Evolutionary conservation across 2,329 filamentous ascomycete genomes (phyloP).

Genomic region (Sphaerostilbella broomeana): DNA sequence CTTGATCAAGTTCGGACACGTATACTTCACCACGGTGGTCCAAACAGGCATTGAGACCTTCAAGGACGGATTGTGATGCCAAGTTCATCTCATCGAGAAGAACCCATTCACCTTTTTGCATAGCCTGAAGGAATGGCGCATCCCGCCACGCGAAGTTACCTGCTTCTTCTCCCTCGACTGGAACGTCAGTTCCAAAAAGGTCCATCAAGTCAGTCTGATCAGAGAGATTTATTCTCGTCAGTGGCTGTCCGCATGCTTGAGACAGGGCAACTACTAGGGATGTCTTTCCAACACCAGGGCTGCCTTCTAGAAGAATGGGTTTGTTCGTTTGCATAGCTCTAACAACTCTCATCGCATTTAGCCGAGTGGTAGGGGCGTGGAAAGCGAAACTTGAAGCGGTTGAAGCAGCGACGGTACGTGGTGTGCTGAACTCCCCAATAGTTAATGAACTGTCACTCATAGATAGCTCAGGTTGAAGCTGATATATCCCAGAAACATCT

Average conservation of each 20-base stretch:
- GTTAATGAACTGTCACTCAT: slow-evolving; percentile 47
- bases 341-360: slow-evolving; percentile 85
- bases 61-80: slow-evolving; percentile 91
- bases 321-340: slow-evolving; percentile 84
- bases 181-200: slow-evolving; percentile 92
- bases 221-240: slow-evolving; percentile 93
- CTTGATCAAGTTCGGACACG: slow-evolving; percentile 88
- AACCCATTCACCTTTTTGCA: slow-evolving; percentile 97
- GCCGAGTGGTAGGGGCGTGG: slow-evolving; percentile 79
- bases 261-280: slow-evolving; percentile 84
- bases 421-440: slow-evolving; percentile 70
- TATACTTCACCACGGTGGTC: slow-evolving; percentile 96
- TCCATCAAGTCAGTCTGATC: slow-evolving; percentile 98
- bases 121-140: slow-evolving; percentile 88
- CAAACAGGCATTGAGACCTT: slow-evolving; percentile 92
- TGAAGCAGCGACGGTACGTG: slow-evolving; percentile 37
- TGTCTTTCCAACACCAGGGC: slow-evolving; percentile 96
- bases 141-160: slow-evolving; percentile 94
- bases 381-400: slow-evolving; percentile 51
- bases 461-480: slow-evolving; percentile 51
- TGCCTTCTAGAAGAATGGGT: slow-evolving; percentile 90
- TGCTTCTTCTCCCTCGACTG: slow-evolving; percentile 83
- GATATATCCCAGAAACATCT: slow-evolving; percentile 62
- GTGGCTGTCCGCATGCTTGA: slow-evolving; percentile 66
- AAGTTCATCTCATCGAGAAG: slow-evolving; percentile 98